phyloP scores from a whole-genome alignment of 139 green algal species.

The Chlorella sp. region DNA sequence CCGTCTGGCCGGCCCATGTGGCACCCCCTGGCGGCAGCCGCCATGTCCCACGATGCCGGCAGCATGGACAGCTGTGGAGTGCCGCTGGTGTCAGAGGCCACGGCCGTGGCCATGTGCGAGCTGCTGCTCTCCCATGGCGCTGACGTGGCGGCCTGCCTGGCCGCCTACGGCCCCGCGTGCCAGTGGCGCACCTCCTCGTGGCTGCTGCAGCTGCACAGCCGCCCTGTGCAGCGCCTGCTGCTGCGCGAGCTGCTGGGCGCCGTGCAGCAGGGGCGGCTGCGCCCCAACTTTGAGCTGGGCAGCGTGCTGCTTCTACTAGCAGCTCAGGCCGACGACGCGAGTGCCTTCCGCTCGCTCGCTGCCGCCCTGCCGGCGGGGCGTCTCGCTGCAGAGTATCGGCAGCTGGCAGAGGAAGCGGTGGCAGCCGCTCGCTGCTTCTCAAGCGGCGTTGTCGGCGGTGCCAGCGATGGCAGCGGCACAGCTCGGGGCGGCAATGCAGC shows the following conservation, averaged over 20 bases:
- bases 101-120: background rate
- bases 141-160: background rate
- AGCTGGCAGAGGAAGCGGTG: background rate
- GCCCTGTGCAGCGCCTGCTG: background rate
- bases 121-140: conserved; percentile 2
- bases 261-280: background rate
- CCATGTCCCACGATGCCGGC: background rate
- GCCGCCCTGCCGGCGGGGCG: background rate
- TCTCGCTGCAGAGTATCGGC: background rate
- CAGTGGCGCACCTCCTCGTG: background rate
- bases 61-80: background rate
- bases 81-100: background rate
- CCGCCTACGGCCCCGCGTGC: background rate
- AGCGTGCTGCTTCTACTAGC: background rate
- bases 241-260: background rate
- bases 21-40: conserved; percentile 21
- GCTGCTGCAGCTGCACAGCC: conserved; percentile 2
- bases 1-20: background rate
- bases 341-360: background rate
- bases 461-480: background rate
- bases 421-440: background rate
- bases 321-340: background rate
- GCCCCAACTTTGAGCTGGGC: background rate
- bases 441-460: too few relatives aligned
- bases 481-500: too few relatives aligned